A percentile compares a stretch with the other conserved stretches of the same genome.
These are phyloP conservation scores for Pseudofabraea citricarpa DNA, from an alignment of 2,329 filamentous ascomycete species.

Conservation along the genomic window DNA sequence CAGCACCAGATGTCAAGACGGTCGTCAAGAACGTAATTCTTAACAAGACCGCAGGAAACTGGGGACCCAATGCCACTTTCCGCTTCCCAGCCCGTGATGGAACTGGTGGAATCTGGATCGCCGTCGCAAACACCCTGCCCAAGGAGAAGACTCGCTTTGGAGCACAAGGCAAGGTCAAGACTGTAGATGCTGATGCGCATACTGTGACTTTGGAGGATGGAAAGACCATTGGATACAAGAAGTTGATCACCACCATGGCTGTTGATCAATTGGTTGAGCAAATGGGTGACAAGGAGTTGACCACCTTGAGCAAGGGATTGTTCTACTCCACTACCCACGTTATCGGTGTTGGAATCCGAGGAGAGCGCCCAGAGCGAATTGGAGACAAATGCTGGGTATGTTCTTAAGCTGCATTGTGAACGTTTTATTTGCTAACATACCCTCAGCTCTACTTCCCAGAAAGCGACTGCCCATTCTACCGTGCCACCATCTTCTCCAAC, in stretches of 20 bases:
- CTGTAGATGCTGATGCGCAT: conserved; percentile 83
- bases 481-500: conserved; percentile 99
- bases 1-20: conserved; percentile 90
- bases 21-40: conserved; percentile 93
- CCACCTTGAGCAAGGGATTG: conserved; percentile 79
- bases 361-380: conserved; percentile 86
- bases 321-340: conserved; percentile 98
- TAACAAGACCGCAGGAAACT: conserved; percentile 92
- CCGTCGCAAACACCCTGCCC: conserved; percentile 87
- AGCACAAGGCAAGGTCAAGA: conserved; percentile 75
- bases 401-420: too few species aligned
- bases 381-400: conserved; percentile 98
- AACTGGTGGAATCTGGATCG: conserved; percentile 98
- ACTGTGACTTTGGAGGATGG: conserved; percentile 77
- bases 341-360: conserved; percentile 91
- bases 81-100: conserved; percentile 93
- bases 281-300: conserved; percentile 83
- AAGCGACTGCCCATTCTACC: conserved; percentile 98
- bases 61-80: conserved; percentile 98
- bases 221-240: conserved; percentile 84
- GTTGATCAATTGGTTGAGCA: conserved; percentile 83
- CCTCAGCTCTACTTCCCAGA: conserved; percentile 91
- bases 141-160: conserved; percentile 90
- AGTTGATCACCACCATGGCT: conserved; percentile 93
- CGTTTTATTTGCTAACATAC: conserved; percentile 23